A percentile compares a stretch with the other conserved stretches of the same genome.
Evolutionary conservation across 2,329 filamentous ascomycete species (phyloP).

Genomic region (Fusarium metavorans): DNA sequence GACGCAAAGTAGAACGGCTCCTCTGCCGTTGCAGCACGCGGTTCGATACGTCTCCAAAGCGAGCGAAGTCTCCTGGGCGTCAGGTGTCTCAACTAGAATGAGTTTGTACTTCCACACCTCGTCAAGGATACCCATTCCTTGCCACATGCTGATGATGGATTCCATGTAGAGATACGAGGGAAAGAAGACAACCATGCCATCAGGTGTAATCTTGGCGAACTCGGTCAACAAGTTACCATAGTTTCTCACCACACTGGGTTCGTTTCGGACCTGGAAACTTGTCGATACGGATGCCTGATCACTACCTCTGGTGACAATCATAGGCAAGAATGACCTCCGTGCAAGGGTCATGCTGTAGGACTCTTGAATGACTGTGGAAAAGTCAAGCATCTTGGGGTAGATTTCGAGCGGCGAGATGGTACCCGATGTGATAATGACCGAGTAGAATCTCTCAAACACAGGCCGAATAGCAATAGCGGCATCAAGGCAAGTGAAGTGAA

Average conservation of each 20-base stretch:
- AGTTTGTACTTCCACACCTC: constrained; percentile 99
- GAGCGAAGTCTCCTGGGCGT: constrained; percentile 95
- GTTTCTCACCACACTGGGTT: constrained; percentile 96
- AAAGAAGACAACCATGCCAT: constrained; percentile 99
- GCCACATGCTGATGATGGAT: constrained; percentile 98
- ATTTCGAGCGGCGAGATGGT: constrained; percentile 98
- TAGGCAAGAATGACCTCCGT: constrained; percentile 92
- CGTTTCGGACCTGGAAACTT: constrained; percentile 94
- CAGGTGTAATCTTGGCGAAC: constrained; percentile 94
- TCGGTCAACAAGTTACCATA: constrained; percentile 94
- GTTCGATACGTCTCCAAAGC: constrained; percentile 97
- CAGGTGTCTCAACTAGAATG: constrained; percentile 96
- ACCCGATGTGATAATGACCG: constrained; percentile 97
- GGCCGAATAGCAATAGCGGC: constrained; percentile 98
- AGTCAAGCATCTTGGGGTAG: constrained; percentile 99
- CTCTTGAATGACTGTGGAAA: constrained; percentile 91
- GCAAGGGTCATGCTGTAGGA: constrained; percentile 98
- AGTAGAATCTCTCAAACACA: constrained; percentile 96
- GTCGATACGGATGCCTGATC: constrained; percentile 95
- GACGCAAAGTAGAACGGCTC: constrained; percentile 92
- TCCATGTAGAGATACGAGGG: constrained; percentile 99
- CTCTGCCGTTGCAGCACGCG: constrained; percentile 95
- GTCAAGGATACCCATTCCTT: constrained; percentile 97
- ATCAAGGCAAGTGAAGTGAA: constrained; percentile 97
- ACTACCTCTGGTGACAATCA: constrained; percentile 96